Conservation (phyloP, 2,329 filamentous ascomycete genomes). For the Colletotrichum tofieldiae region DNA sequence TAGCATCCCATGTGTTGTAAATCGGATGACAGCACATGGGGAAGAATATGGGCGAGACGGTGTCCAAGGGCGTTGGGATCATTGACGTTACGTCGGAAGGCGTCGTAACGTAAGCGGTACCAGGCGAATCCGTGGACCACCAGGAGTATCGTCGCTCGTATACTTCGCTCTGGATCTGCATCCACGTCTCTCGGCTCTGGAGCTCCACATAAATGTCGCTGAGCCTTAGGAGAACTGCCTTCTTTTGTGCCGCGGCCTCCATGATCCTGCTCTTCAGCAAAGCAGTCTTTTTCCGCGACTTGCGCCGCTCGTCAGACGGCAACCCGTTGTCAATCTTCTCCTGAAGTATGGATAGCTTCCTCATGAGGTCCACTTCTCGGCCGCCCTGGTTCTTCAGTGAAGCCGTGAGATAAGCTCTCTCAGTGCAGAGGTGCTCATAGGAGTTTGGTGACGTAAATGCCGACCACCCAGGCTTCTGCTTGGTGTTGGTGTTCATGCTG, state of each 20-base stretch:
- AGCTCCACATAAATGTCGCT: constrained; percentile 66
- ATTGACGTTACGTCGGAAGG: constrained; percentile 26
- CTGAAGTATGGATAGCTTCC: constrained; percentile 56
- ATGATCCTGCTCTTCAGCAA: constrained; percentile 60
- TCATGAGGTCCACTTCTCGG: constrained; percentile 56
- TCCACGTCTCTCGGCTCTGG: constrained; percentile 60
- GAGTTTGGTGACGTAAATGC: constrained; percentile 56
- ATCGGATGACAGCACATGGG: constrained; percentile 44
- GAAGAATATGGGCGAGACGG: constrained; percentile 51
- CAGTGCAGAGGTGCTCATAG: constrained; percentile 60
- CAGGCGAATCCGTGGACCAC: constrained; percentile 26
- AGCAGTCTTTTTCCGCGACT: constrained; percentile 58
- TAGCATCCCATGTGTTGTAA: constrained; percentile 7
- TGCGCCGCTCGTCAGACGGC: constrained; percentile 47
- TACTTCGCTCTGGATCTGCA: constrained; percentile 50
- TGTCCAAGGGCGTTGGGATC: constrained; percentile 48
- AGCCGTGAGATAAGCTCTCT: constrained; percentile 63
- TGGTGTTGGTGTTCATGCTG: constrained; percentile 16
- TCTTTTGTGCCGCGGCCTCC: constrained; percentile 64
- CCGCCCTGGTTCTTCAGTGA: constrained; percentile 59
- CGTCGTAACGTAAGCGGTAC: constrained; percentile 7
- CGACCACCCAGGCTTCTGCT: constrained; percentile 38
- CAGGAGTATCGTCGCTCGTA: constrained; percentile 15
- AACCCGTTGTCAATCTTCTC: constrained; percentile 46
- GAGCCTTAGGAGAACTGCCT: constrained; percentile 61